Base-by-base conservation (phyloP, 1,284 basidiomycete species). In the Trichosporon inkin region DNA sequence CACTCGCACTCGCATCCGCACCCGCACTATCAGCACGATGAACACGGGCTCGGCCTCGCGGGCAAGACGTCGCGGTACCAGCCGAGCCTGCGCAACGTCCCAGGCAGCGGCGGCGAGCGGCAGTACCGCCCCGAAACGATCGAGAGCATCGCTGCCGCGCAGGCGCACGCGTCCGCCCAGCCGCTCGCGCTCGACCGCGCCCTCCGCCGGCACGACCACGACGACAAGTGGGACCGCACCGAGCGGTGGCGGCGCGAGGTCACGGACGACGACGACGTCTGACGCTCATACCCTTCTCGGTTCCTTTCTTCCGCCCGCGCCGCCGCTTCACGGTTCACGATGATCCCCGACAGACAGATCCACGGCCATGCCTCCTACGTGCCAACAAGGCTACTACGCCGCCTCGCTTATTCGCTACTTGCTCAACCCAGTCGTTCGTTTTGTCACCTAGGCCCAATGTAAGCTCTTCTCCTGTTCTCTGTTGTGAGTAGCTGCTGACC, bases 231-330 rank as follows among this genome's bases (percentile, higher is more conserved):
- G 44, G 44, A 49, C 44, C 24, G 44, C 16, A 49, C 44, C 2
- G 44, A 49, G 44, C 14, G 44, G 24, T 49, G 44, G 44, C 44
- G 44, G 14, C 44, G 44, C 44, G 24, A 49, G 24, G 28, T 49
- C 28, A 32, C 19, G 24, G 44, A 49, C 22, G 44, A 47, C 41
- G 41, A 49, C 44, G 22, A 20, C 19, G 19, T n/a, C n/a, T n/a
- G n/a, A n/a, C n/a, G n/a, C n/a, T n/a, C n/a, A n/a, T n/a, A n/a
- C n/a, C n/a, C n/a, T n/a, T n/a, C n/a, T n/a, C n/a, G n/a, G n/a
- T n/a, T n/a, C n/a, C n/a, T n/a, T n/a, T n/a, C n/a, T n/a, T n/a
- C n/a, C n/a, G n/a, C n/a, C n/a, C n/a, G n/a, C n/a, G n/a, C n/a
- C n/a, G n/a, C n/a, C n/a, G n/a, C n/a, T n/a, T n/a, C n/a, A n/a